A percentile compares a stretch with the other conserved stretches of the same genome.
phyloP scores from a whole-genome alignment of 768 basidiomycete genomes.

The Boletus rubroflammeus region DNA sequence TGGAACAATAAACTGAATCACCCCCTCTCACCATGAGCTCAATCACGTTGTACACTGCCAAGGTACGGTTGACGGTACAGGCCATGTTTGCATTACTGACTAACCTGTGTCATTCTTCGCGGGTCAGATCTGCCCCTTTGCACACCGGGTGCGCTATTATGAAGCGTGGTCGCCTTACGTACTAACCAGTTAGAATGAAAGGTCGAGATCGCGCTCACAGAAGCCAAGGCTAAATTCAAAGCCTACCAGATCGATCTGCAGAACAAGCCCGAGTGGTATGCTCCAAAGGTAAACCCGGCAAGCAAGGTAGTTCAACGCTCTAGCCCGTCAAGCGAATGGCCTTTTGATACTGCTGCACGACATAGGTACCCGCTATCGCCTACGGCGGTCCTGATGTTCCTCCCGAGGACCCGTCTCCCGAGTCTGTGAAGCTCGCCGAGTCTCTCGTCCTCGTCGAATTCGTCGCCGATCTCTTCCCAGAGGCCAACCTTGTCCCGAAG shows the following conservation, averaged over 20 bases:
- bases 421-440: constrained; percentile 59
- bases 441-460: constrained; percentile 66
- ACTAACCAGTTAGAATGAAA: constrained; percentile 18
- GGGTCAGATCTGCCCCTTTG: constrained; percentile 52
- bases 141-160: constrained; percentile 45
- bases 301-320: constrained; percentile 46
- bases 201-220: constrained; percentile 60
- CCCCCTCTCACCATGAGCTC: constrained; percentile 12
- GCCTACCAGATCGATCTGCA: constrained; percentile 55
- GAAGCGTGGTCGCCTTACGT: no score
- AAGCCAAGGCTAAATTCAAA: constrained; percentile 47
- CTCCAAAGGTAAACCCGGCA: constrained; percentile 59
- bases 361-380: constrained; percentile 37
- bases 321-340: neutral
- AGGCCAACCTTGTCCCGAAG: constrained; percentile 46
- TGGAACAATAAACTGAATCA: neutral
- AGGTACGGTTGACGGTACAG: constrained; percentile 29
- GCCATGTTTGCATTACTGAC: neutral
- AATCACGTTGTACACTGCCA: constrained; percentile 46
- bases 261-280: constrained; percentile 72
- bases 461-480: constrained; percentile 55
- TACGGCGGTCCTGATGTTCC: constrained; percentile 59
- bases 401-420: constrained; percentile 54
- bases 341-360: neutral
- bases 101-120: neutral